Conservation (phyloP, 116 monocot species). For the Zostera marina region DNA sequence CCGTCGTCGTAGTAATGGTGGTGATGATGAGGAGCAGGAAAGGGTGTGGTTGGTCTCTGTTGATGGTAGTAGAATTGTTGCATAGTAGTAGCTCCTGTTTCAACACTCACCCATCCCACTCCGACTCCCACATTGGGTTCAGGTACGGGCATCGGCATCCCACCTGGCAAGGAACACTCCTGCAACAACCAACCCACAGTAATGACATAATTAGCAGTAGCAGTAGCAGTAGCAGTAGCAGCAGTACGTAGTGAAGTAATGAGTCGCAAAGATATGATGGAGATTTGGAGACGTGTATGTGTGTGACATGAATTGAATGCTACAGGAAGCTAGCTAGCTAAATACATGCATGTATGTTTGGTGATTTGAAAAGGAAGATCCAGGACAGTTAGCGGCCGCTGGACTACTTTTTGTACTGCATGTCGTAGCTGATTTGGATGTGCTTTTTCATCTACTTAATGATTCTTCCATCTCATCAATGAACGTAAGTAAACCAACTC, state of each 20-base stretch:
- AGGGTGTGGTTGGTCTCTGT: slow-evolving; percentile 2
- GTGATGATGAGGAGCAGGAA: not conserved
- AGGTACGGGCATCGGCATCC: too few species aligned
- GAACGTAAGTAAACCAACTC: too few species aligned
- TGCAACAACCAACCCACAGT: slow-evolving; percentile 3
- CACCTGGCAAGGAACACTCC: slow-evolving; percentile 24
- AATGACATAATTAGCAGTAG: not conserved
- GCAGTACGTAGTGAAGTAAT: too few species aligned
- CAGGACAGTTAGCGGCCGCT: slow-evolving; percentile 7
- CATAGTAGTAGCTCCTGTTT: slow-evolving; percentile 6
- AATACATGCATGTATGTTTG: not conserved
- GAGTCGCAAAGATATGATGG: not conserved
- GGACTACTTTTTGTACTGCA: slow-evolving; percentile 4
- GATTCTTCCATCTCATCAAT: not conserved
- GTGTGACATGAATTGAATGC: not conserved
- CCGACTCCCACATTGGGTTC: slow-evolving; percentile 13
- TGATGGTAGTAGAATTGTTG: slow-evolving; percentile 21
- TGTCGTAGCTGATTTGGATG: slow-evolving; percentile 1
- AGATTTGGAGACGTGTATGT: not conserved
- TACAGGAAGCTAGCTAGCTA: too few species aligned
- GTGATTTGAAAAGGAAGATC: not conserved
- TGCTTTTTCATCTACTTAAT: not conserved
- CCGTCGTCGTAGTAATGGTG: slow-evolving; percentile 1
- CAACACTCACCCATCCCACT: slow-evolving; percentile 26
- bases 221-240: not conserved